A percentile compares a stretch with the other conserved stretches of the same genome.
phyloP scores from a whole-genome alignment of 1,139 yeast species.

The Hansenula anomala region DNA sequence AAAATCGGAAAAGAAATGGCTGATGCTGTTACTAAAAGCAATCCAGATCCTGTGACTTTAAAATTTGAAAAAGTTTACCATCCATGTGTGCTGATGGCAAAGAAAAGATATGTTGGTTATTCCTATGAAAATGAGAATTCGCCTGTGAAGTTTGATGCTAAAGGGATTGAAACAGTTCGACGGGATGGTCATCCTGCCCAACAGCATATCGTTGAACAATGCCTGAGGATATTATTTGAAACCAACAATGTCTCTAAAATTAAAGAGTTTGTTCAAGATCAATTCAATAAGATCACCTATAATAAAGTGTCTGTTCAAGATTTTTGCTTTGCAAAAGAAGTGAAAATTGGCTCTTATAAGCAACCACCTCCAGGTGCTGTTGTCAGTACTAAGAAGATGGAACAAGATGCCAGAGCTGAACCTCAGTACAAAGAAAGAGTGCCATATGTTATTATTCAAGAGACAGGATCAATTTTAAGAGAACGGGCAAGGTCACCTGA shows the following conservation, averaged over 20 bases:
- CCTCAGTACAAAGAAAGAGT: constrained; percentile 90
- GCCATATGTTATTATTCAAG: constrained; percentile 76
- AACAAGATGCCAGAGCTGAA: constrained; percentile 63
- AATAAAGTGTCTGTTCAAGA: constrained; percentile 70
- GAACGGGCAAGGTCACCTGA: constrained; percentile 82
- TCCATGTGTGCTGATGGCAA: constrained; percentile 77
- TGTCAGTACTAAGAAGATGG: constrained; percentile 58
- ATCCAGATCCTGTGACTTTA: constrained; percentile 77
- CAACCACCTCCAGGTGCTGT: constrained; percentile 91
- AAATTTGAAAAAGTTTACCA: constrained; percentile 92
- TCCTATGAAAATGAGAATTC: constrained; percentile 52
- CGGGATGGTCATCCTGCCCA: constrained; percentile 95
- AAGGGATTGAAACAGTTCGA: constrained; percentile 91
- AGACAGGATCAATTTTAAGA: constrained; percentile 60
- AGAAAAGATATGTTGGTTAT: constrained; percentile 88
- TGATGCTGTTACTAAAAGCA: constrained; percentile 49
- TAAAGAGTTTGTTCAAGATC: constrained; percentile 56
- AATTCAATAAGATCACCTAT: constrained; percentile 59
- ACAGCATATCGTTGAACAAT: constrained; percentile 71
- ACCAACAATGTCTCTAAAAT: constrained; percentile 67
- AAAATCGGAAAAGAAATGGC: constrained; percentile 70
- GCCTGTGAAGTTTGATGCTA: constrained; percentile 79
- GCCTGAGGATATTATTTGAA: constrained; percentile 65
- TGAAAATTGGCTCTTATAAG: constrained; percentile 77
- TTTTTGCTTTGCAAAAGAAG: constrained; percentile 90